Evolutionary conservation across 2,329 filamentous ascomycete genomes (phyloP).

Genomic region (Sordariomycetes sp.): DNA sequence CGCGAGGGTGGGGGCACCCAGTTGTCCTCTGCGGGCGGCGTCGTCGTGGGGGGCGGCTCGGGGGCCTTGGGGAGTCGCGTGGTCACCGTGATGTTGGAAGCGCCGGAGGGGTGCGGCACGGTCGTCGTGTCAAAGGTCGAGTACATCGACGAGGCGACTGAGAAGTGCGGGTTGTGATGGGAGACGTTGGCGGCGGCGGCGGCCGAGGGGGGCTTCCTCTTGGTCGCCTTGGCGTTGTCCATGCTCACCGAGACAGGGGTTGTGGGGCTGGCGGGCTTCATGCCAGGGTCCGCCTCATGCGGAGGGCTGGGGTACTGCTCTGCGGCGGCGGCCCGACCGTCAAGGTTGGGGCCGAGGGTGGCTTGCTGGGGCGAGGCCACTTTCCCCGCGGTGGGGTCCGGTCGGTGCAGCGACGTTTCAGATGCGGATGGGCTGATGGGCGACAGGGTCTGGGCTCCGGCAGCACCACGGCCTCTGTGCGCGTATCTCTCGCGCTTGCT

Average conservation of each 20-base stretch:
- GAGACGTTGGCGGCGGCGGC: conserved; percentile 13
- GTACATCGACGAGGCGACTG: conserved; percentile 23
- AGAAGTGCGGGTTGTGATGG: conserved; percentile 18
- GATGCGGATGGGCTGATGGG: conserved; percentile 19
- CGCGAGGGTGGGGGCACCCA: conserved; percentile 45
- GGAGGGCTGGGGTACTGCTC: conserved; percentile 20
- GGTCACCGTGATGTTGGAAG: neutral
- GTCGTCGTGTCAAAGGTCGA: conserved; percentile 9
- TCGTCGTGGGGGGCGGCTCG: neutral
- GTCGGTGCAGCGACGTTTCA: conserved; percentile 20
- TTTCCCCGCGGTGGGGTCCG: conserved; percentile 20
- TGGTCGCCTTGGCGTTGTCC: conserved; percentile 24
- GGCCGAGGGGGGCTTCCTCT: conserved; percentile 31
- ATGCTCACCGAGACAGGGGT: conserved; percentile 5
- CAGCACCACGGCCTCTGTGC: conserved; percentile 2
- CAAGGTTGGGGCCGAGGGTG: conserved; percentile 8
- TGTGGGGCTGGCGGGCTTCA: conserved; percentile 2
- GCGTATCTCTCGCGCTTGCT: conserved; percentile 23
- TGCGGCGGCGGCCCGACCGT: conserved; percentile 18
- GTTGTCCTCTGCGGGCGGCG: neutral
- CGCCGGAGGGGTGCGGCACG: neutral
- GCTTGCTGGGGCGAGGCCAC: conserved; percentile 11
- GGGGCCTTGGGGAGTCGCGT: neutral
- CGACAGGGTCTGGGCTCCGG: conserved; percentile 11
- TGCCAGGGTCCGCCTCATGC: conserved; percentile 10